phyloP scores from a whole-genome alignment of 768 basidiomycete species.

The Hygrophorus pudorinus region DNA sequence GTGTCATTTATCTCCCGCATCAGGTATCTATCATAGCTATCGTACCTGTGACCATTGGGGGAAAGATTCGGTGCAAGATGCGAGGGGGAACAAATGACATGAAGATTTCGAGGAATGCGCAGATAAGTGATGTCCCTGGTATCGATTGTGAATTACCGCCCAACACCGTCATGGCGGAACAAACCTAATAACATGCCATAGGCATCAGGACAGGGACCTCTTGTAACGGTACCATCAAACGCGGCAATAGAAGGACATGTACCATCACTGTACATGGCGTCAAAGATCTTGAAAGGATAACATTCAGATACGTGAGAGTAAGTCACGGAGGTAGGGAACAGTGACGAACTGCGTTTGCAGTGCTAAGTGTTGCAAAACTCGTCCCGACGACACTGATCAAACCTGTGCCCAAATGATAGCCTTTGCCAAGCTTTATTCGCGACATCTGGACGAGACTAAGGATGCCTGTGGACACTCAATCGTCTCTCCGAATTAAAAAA shows the following conservation, averaged over 20 bases:
- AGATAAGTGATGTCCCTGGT: conserved; percentile 64
- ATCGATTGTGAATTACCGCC: not conserved
- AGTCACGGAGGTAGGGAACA: not conserved
- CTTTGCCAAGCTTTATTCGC: too few relatives aligned
- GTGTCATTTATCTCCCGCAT: too few relatives aligned
- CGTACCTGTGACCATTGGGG: conserved; percentile 68
- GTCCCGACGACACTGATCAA: conserved; percentile 75
- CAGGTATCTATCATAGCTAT: not conserved
- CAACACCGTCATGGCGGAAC: too few relatives aligned
- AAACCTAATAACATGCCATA: not conserved
- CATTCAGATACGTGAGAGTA: too few relatives aligned
- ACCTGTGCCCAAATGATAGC: conserved; percentile 56
- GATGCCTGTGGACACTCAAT: too few relatives aligned
- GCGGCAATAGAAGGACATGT: too few relatives aligned
- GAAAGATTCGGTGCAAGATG: conserved; percentile 57
- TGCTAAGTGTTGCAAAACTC: conserved; percentile 69
- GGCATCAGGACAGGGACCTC: too few relatives aligned
- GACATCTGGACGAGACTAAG: too few relatives aligned
- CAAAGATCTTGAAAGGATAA: too few relatives aligned
- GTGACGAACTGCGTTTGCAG: conserved; percentile 50
- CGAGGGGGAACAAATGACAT: conserved; percentile 66
- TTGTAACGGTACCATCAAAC: too few relatives aligned
- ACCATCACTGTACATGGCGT: too few relatives aligned
- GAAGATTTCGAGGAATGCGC: conserved; percentile 72
- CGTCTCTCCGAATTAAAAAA: too few relatives aligned